Percentiles rank a stretch among this genome's conserved stretches.
Conservation (phyloP, 208 protist species). For the Trypanosoma cruzi region DNA sequence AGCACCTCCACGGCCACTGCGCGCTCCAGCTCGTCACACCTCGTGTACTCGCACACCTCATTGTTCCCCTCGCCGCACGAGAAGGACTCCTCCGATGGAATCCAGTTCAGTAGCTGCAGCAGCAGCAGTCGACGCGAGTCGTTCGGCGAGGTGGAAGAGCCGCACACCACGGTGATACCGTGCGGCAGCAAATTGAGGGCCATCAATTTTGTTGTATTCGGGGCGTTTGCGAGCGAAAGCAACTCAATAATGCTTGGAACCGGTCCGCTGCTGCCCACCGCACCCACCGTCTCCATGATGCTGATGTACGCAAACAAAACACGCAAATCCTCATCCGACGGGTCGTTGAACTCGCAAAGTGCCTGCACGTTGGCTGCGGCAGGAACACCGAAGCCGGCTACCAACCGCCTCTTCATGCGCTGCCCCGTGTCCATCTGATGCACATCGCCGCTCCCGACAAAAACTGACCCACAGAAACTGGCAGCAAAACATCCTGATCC, state of each 20-base stretch:
- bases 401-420: slow-evolving; percentile 67
- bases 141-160: slow-evolving; percentile 24
- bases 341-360: slow-evolving; percentile 29
- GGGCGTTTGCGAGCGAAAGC: slow-evolving; percentile 30
- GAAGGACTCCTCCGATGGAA: slow-evolving; percentile 36
- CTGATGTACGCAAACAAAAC: slow-evolving; percentile 60
- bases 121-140: slow-evolving; percentile 59
- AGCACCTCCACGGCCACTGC: slow-evolving; percentile 71
- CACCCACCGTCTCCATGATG: slow-evolving; percentile 54
- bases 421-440: slow-evolving; percentile 44
- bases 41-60: neutral
- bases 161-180: slow-evolving; percentile 24
- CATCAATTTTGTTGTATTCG: slow-evolving; percentile 24
- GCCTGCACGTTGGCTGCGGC: slow-evolving; percentile 50
- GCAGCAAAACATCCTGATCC: slow-evolving; percentile 64
- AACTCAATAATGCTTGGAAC: slow-evolving; percentile 69
- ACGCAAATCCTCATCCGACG: slow-evolving; percentile 30
- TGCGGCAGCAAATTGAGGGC: slow-evolving; percentile 20
- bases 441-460: slow-evolving; percentile 45
- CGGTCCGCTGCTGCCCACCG: slow-evolving; percentile 41
- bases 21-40: slow-evolving; percentile 49
- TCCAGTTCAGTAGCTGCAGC: slow-evolving; percentile 70
- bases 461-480: slow-evolving; percentile 57
- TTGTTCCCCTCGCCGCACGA: slow-evolving; percentile 4
- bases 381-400: slow-evolving; percentile 67